phyloP scores from a whole-genome alignment of 2,329 filamentous ascomycete genomes.

The Pestalotiopsis fici region DNA sequence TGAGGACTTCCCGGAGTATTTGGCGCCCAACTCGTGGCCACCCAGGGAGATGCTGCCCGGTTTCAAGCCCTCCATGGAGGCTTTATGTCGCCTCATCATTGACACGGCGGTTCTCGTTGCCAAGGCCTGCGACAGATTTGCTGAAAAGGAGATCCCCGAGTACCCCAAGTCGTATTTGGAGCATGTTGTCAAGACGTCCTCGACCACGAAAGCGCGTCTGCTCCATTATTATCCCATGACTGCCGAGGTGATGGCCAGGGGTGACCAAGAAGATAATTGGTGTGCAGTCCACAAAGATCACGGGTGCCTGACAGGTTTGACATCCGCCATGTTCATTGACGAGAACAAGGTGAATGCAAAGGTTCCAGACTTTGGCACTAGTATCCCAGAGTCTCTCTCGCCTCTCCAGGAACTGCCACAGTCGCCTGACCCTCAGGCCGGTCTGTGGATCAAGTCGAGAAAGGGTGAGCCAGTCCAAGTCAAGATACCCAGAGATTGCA shows the following conservation, averaged over 20 bases:
- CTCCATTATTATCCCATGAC: constrained; percentile 86
- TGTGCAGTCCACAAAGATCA: constrained; percentile 91
- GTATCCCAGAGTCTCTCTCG: constrained; percentile 34
- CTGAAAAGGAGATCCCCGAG: constrained; percentile 72
- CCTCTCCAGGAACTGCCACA: constrained; percentile 69
- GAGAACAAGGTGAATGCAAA: constrained; percentile 51
- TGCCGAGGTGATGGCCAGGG: constrained; percentile 31
- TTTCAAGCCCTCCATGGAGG: constrained; percentile 72
- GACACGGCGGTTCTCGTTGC: constrained; percentile 88
- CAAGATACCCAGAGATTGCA: constrained; percentile 84
- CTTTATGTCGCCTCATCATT: constrained; percentile 82
- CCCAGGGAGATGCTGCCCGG: constrained; percentile 67
- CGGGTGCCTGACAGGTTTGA: constrained; percentile 90
- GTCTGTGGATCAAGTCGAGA: constrained; percentile 91
- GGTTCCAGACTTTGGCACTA: constrained; percentile 35
- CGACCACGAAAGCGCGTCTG: constrained; percentile 86
- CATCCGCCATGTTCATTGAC: constrained; percentile 94
- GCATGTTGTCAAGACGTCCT: constrained; percentile 80
- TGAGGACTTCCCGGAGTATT: constrained; percentile 80
- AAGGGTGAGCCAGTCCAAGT: constrained; percentile 85
- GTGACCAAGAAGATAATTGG: constrained; percentile 78
- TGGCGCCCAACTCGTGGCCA: constrained; percentile 90
- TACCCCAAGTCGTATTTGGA: constrained; percentile 83
- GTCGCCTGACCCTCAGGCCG: constrained; percentile 82
- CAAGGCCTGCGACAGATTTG: constrained; percentile 85